A percentile compares a stretch with the other conserved stretches of the same genome.
Evolutionary conservation across 2,329 filamentous ascomycete genomes (phyloP).

Genomic region (Xylariaceae sp.): DNA sequence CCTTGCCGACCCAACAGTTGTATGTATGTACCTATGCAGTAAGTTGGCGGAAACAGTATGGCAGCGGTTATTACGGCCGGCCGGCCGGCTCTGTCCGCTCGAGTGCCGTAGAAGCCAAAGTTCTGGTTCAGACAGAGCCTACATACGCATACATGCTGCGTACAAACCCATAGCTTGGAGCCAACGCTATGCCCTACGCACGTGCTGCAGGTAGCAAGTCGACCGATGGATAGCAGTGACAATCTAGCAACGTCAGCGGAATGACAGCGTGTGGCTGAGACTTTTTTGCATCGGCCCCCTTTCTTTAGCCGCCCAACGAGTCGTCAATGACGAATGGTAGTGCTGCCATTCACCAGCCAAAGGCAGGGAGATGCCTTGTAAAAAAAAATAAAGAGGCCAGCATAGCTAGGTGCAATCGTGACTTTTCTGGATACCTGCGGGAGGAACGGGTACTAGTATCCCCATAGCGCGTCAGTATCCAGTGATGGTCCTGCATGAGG

Average conservation of each 20-base stretch:
- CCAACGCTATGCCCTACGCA: not conserved
- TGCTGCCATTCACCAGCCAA: not conserved
- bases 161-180: not conserved
- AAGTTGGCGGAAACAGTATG: not conserved
- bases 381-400: not conserved
- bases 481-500: slow-evolving; percentile 2
- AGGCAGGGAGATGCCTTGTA: not conserved
- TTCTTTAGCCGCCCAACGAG: not conserved
- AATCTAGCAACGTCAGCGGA: not conserved
- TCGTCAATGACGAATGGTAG: not conserved
- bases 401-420: not conserved
- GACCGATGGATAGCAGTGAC: not conserved
- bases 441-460: not conserved
- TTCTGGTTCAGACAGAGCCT: not conserved
- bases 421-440: not conserved
- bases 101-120: not conserved
- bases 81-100: not conserved
- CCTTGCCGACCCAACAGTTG: not conserved
- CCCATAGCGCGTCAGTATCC: not conserved
- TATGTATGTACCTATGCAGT: not conserved
- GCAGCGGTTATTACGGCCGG: not conserved
- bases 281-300: not conserved
- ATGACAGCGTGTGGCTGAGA: slow-evolving; percentile 8
- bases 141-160: not conserved
- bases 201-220: not conserved